Conservation (phyloP, 805 yeast species). For the Starmerella apis region DNA sequence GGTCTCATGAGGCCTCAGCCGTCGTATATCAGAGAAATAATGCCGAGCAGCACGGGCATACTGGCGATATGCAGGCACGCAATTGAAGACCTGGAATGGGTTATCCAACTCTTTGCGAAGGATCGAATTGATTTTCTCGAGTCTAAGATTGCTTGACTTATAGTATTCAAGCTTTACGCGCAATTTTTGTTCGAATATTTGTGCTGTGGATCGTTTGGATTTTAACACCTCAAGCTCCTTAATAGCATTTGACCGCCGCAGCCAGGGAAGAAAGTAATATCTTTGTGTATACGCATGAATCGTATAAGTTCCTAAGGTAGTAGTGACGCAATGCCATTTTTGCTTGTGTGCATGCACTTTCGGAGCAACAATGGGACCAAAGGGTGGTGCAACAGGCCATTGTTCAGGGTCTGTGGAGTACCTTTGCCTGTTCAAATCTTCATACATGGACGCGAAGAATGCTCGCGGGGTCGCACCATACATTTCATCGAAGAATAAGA, state of each 20-base stretch:
- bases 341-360: background rate
- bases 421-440: background rate
- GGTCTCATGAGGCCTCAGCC: background rate
- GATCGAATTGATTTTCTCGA: background rate
- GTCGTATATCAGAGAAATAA: background rate
- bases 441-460: background rate
- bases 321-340: background rate
- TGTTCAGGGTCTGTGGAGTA: background rate
- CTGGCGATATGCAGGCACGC: background rate
- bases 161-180: background rate
- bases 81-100: background rate
- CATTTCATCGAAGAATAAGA: background rate
- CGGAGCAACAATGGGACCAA: background rate
- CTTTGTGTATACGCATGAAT: background rate
- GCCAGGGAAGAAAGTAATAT: background rate
- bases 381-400: background rate
- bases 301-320: background rate
- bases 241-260: background rate
- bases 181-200: background rate
- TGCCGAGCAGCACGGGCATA: background rate
- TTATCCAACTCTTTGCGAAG: background rate
- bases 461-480: background rate
- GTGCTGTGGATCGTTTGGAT: background rate
- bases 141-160: background rate
- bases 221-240: background rate